Conservation (phyloP, 352 stramenopile genomes). For the Phytophthora syringae region DNA sequence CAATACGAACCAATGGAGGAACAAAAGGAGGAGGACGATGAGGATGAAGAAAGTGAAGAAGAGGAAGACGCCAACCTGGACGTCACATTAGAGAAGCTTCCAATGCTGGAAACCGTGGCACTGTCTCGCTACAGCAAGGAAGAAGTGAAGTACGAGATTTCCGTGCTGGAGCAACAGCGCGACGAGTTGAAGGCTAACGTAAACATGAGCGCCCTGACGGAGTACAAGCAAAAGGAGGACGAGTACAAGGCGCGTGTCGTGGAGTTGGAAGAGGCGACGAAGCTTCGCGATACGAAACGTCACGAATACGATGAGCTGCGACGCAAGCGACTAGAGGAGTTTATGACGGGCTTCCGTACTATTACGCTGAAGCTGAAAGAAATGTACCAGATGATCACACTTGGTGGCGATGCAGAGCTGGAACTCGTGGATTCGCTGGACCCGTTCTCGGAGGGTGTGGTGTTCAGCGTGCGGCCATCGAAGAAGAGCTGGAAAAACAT, state of each 20-base stretch:
- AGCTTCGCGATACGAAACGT: slow-evolving; percentile 91
- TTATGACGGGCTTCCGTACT: slow-evolving; percentile 98
- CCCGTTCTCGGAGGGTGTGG: slow-evolving; percentile 99
- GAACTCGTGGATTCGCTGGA: slow-evolving; percentile 99
- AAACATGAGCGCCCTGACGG: slow-evolving; percentile 91
- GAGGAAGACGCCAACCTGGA: slow-evolving; percentile 46
- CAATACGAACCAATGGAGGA: slow-evolving; percentile 46
- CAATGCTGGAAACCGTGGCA: slow-evolving; percentile 73
- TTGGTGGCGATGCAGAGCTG: slow-evolving; percentile 97
- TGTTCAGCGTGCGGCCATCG: slow-evolving; percentile 98
- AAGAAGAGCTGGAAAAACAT: slow-evolving; percentile 99
- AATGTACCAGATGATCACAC: slow-evolving; percentile 99
- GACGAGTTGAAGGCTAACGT: slow-evolving; percentile 95
- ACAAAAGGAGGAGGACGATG: slow-evolving; percentile 40
- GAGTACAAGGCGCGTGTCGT: slow-evolving; percentile 94
- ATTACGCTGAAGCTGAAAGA: slow-evolving; percentile 99
- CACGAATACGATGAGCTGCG: slow-evolving; percentile 97
- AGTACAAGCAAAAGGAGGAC: slow-evolving; percentile 95
- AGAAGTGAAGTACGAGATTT: slow-evolving; percentile 95
- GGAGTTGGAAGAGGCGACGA: slow-evolving; percentile 96
- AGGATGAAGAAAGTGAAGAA: slow-evolving; percentile 45
- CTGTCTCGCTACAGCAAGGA: slow-evolving; percentile 91
- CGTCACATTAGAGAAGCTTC: slow-evolving; percentile 63
- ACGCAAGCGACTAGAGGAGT: slow-evolving; percentile 97
- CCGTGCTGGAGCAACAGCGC: slow-evolving; percentile 91